phyloP scores from a whole-genome alignment of 257 asterid genomes.

The Petunia secreta region DNA sequence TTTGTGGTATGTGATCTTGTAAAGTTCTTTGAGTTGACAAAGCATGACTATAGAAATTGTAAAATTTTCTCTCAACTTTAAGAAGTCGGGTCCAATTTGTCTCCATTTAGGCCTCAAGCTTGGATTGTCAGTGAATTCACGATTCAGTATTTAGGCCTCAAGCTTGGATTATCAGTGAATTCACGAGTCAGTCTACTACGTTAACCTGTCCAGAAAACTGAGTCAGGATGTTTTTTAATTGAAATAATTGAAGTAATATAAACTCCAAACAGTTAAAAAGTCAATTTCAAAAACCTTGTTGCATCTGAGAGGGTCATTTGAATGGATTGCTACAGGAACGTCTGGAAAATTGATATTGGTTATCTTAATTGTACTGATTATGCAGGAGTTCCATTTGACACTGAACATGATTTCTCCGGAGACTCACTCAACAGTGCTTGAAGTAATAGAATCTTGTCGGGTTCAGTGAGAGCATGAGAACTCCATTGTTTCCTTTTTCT shows the following conservation, averaged over 20 bases:
- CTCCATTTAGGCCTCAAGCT: neutral
- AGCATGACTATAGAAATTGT: neutral
- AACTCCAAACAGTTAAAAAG: neutral
- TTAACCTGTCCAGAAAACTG: neutral
- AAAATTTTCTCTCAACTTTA: neutral
- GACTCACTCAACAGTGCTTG: conserved; percentile 68
- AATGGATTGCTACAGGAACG: neutral
- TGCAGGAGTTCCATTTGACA: conserved; percentile 74
- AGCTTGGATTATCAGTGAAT: neutral
- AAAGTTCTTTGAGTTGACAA: conserved; percentile 11
- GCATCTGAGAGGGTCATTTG: neutral
- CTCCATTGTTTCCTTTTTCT: neutral
- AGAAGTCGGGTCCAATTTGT: neutral
- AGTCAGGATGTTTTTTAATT: neutral
- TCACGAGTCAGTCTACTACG: neutral
- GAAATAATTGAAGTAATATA: neutral
- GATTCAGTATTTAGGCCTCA: neutral
- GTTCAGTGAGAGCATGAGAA: conserved; percentile 47
- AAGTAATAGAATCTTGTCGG: conserved; percentile 82
- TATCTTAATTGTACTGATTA: neutral
- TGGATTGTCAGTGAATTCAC: conserved; percentile 1
- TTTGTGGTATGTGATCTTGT: conserved; percentile 74
- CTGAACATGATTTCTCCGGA: conserved; percentile 78
- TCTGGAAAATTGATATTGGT: neutral
- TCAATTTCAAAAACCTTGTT: neutral